phyloP scores from a whole-genome alignment of 2,329 filamentous ascomycete genomes.

The Alternaria sp. region DNA sequence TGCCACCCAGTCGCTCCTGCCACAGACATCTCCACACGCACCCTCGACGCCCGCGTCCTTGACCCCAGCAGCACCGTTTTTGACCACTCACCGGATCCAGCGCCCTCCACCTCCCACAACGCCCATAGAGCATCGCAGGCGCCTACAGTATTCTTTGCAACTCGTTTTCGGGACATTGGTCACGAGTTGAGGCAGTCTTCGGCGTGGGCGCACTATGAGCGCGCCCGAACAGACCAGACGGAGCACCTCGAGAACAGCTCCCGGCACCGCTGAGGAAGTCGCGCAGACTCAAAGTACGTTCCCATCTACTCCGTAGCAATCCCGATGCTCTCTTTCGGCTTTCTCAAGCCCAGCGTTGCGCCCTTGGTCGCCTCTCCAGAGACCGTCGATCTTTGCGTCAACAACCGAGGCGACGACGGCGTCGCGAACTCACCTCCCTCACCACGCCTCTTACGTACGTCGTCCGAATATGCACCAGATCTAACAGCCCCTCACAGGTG shows the following conservation, averaged over 20 bases:
- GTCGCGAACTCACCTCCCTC: constrained; percentile 22
- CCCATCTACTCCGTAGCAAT: neutral
- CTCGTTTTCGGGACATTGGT: constrained; percentile 28
- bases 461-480: constrained; percentile 5
- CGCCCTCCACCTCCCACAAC: constrained; percentile 21
- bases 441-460: constrained; percentile 1
- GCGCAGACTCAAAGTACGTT: constrained; percentile 34
- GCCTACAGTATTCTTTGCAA: constrained; percentile 10
- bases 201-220: constrained; percentile 53
- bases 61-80: constrained; percentile 35
- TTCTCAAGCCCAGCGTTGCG: neutral
- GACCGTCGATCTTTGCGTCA: constrained; percentile 27
- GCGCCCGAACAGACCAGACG: constrained; percentile 47
- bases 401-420: constrained; percentile 25
- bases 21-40: constrained; percentile 19
- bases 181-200: constrained; percentile 35
- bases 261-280: constrained; percentile 31
- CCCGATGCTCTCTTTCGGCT: neutral
- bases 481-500: constrained; percentile 20
- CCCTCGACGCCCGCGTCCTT: constrained; percentile 36
- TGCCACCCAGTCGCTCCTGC: constrained; percentile 14
- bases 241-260: constrained; percentile 48
- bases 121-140: constrained; percentile 27
- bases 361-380: constrained; percentile 1
- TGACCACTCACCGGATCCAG: constrained; percentile 37